Evolutionary conservation across 371 early-diverging fungal genomes (phyloP).

Genomic region (Catenaria anguillulae): DNA sequence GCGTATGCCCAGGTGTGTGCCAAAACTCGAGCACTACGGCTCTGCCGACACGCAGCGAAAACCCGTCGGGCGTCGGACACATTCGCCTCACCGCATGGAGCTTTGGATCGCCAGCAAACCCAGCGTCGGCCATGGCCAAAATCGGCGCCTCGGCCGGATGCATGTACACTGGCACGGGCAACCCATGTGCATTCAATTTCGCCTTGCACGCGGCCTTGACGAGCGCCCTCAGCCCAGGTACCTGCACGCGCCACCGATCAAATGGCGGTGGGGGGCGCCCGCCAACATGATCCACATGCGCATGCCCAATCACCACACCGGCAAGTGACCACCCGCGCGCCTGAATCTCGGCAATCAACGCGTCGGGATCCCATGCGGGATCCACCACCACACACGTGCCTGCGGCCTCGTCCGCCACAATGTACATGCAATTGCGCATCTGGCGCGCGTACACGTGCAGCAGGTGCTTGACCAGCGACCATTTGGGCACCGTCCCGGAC

Average conservation of each 20-base stretch:
- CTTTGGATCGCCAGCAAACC: slow-evolving; percentile 32
- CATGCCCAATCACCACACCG: slow-evolving; percentile 58
- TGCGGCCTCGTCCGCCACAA: slow-evolving; percentile 46
- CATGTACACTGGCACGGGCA: slow-evolving; percentile 42
- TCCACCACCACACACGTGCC: slow-evolving; percentile 64
- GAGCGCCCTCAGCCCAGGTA: slow-evolving; percentile 55
- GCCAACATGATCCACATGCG: slow-evolving; percentile 71
- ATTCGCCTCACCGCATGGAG: slow-evolving; percentile 13
- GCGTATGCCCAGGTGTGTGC: slow-evolving; percentile 83
- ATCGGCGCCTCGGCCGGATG: slow-evolving; percentile 57
- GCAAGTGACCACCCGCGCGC: slow-evolving; percentile 46
- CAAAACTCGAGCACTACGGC: slow-evolving; percentile 41
- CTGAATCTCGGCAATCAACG: slow-evolving; percentile 44
- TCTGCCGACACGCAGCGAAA: slow-evolving; percentile 33
- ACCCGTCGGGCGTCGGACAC: slow-evolving; percentile 42
- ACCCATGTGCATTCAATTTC: background rate
- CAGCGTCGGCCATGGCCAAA: slow-evolving; percentile 49
- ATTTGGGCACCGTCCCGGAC: slow-evolving; percentile 16
- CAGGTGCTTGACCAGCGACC: slow-evolving; percentile 41
- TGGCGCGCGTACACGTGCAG: slow-evolving; percentile 58
- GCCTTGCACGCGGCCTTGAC: slow-evolving; percentile 45
- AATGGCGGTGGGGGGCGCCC: slow-evolving; percentile 65
- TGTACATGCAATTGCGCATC: slow-evolving; percentile 71
- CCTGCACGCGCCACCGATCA: slow-evolving; percentile 55
- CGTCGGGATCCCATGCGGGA: slow-evolving; percentile 80